Base-by-base conservation (phyloP, 1,284 basidiomycete genomes). In the Ustilago vetiveriae region DNA sequence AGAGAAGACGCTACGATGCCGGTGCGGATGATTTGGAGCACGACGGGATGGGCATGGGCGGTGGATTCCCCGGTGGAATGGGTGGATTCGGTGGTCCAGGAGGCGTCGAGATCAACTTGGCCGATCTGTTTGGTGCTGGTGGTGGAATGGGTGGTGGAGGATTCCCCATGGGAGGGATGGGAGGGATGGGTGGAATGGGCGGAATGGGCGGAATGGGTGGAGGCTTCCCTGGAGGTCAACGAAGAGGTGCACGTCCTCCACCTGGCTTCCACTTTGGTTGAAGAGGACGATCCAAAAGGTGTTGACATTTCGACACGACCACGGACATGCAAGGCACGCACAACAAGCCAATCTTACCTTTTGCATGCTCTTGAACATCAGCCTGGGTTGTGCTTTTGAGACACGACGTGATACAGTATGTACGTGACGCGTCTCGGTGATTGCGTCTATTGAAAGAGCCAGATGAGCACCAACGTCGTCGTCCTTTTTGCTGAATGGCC, bases 21-120 rank as follows among this genome's bases (percentile, higher is more conserved):
- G 80, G 80, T 8, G 78, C 68, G 4, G 80, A 82, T 44, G 78
- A 81, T 41, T 53, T 73, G 29, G 79, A 81, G 41, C 47, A 56
- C 45, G 76, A 78, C 42, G 71, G 60, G 13, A 59, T 67, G 29
- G 66, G 63, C 23, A 58, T 55, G 40, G 68, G 57, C 14, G 64
- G 64, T 11, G 43, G 30, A 9, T 50, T 60, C 42, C 38, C 38
- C 2, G 53, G 58, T 3, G 47, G 40, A 0, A 52, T 51, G 48
- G 74, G 69, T 19, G 71, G 71, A 3, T 66, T 72, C 37, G 67
- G 67, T 16, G 75, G 75, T 1, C 57, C 69, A 22, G 70, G 67
- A 1, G 77, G 77, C 0, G 74, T 69, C 2, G 71, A 69, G 41
- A 59, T 81, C 41, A 78, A 81, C 47, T 51, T 81, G 30, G 76